Percentiles rank a stretch among this genome's conserved stretches.
These are phyloP conservation scores for Curvularia spicifera DNA, from an alignment of 2,329 filamentous ascomycete genomes.

Conservation along the genomic window DNA sequence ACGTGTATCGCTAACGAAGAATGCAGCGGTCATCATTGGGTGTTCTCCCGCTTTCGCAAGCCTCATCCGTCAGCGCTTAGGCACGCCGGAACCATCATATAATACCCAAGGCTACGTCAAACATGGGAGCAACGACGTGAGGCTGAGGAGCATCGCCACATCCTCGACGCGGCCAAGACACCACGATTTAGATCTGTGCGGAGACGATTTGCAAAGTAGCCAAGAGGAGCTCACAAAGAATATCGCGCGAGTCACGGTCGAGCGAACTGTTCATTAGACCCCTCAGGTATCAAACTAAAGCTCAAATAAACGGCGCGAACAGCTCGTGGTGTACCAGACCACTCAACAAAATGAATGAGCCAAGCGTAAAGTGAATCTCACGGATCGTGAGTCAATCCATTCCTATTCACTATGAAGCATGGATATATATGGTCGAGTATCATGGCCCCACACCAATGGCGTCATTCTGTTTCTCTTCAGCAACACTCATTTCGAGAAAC, in stretches of 20 bases:
- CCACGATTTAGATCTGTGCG: slow-evolving; percentile 1
- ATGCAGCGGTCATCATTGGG: slow-evolving; percentile 24
- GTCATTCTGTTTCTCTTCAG: neutral
- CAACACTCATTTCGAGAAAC: neutral
- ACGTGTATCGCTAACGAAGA: slow-evolving; percentile 1
- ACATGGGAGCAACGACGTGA: slow-evolving; percentile 12
- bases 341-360: neutral
- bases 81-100: slow-evolving; percentile 12
- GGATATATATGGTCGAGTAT: neutral
- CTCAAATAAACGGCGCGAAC: slow-evolving; percentile 44
- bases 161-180: slow-evolving; percentile 3
- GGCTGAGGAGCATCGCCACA: slow-evolving; percentile 15
- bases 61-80: slow-evolving; percentile 18
- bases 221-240: slow-evolving; percentile 22
- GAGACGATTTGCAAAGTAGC: slow-evolving; percentile 18
- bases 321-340: slow-evolving; percentile 46
- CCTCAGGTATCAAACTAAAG: neutral
- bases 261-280: slow-evolving; percentile 15
- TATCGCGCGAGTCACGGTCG: slow-evolving; percentile 12
- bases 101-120: slow-evolving; percentile 19
- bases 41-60: slow-evolving; percentile 15
- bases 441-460: neutral
- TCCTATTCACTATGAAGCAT: neutral
- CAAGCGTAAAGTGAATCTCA: too few relatives aligned
- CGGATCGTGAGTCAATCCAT: neutral